Percentiles rank a stretch among this genome's conserved stretches.
These are phyloP conservation scores for Rhazya stricta DNA, from an alignment of 257 asterid species.

Conservation along the genomic window DNA sequence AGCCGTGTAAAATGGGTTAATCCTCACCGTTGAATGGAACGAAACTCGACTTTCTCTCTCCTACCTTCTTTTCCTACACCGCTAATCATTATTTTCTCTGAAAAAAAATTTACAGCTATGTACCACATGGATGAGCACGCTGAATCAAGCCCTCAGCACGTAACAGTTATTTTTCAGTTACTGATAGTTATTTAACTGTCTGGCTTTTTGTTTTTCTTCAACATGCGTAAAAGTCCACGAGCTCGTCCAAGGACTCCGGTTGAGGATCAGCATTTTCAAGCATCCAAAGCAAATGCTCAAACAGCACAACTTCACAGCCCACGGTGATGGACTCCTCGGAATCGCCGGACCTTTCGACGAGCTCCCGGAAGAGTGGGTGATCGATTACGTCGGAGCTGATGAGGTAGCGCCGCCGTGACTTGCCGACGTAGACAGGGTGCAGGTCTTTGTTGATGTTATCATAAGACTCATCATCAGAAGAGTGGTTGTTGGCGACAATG, in stretches of 20 bases:
- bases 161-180: slow-evolving; percentile 22
- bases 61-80: slow-evolving; percentile 19
- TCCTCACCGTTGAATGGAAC: slow-evolving; percentile 15
- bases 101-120: slow-evolving; percentile 30
- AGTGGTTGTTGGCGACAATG: slow-evolving; percentile 18
- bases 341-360: slow-evolving; percentile 39
- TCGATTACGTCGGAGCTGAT: slow-evolving; percentile 68
- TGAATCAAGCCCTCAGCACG: slow-evolving; percentile 17
- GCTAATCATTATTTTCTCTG: slow-evolving; percentile 27
- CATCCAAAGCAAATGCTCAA: slow-evolving; percentile 88
- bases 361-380: slow-evolving; percentile 86
- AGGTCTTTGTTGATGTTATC: slow-evolving; percentile 27
- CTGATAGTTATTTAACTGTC: slow-evolving; percentile 19
- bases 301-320: slow-evolving; percentile 85
- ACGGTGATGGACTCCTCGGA: slow-evolving; percentile 40
- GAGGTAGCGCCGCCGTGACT: slow-evolving; percentile 78
- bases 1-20: slow-evolving; percentile 19
- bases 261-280: slow-evolving; percentile 83
- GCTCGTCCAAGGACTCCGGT: slow-evolving; percentile 74
- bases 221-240: slow-evolving; percentile 67
- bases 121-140: slow-evolving; percentile 31
- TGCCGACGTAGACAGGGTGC: slow-evolving; percentile 82
- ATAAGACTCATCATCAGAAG: slow-evolving; percentile 17
- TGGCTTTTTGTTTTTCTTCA: slow-evolving; percentile 21
- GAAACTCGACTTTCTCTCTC: neutral